phyloP scores from a whole-genome alignment of 2,329 filamentous ascomycete genomes.

The Apiospora sp. region DNA sequence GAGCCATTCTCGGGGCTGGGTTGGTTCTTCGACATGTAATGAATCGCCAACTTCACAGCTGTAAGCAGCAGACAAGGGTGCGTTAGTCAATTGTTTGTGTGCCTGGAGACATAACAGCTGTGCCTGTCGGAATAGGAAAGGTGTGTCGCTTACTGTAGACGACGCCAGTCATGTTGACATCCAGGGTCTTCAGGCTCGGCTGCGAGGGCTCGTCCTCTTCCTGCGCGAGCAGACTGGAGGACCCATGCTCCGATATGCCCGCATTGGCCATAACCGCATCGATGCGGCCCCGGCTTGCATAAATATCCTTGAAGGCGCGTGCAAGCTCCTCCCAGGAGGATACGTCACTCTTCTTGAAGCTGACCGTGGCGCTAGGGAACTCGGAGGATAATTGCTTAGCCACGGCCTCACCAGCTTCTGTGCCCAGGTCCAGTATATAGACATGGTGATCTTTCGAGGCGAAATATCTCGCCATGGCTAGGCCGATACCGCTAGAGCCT shows the following conservation, averaged over 20 bases:
- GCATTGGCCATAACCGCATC: constrained; percentile 60
- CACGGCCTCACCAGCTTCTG: constrained; percentile 34
- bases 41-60: constrained; percentile 58
- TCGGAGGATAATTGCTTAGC: constrained; percentile 38
- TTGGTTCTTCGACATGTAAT: constrained; percentile 58
- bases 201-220: constrained; percentile 36
- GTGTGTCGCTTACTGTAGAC: constrained; percentile 51
- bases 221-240: constrained; percentile 35
- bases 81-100: neutral
- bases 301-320: constrained; percentile 43
- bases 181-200: constrained; percentile 37
- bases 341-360: constrained; percentile 47
- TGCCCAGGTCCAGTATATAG: constrained; percentile 45
- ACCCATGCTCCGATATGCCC: constrained; percentile 53
- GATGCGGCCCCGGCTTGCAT: constrained; percentile 44
- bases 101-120: neutral
- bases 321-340: constrained; percentile 48
- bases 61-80: too few species aligned
- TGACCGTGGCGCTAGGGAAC: constrained; percentile 36
- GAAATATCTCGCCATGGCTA: constrained; percentile 45
- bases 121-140: constrained; percentile 3
- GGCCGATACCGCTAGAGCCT: constrained; percentile 47
- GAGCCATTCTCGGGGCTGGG: constrained; percentile 37
- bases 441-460: constrained; percentile 43
- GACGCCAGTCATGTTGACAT: constrained; percentile 49